Conservation (phyloP, 1,139 yeast genomes). For the Yamadazyma friedrichii region DNA sequence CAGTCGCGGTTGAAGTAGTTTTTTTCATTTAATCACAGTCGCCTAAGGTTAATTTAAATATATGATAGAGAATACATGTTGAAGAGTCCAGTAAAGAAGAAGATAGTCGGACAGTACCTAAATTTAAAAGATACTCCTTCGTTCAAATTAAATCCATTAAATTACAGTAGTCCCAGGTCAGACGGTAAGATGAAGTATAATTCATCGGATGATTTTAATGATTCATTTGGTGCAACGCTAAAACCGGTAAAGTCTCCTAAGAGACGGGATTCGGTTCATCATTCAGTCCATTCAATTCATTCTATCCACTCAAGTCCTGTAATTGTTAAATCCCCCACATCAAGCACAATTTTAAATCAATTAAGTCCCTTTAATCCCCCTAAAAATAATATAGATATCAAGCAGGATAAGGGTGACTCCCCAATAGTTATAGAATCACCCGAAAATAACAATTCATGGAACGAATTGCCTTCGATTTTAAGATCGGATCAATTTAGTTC, state of each 20-base stretch:
- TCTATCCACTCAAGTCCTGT: background rate
- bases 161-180: background rate
- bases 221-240: conserved; percentile 8
- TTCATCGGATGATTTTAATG: conserved; percentile 9
- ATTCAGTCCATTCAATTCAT: background rate
- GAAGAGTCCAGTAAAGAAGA: background rate
- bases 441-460: too few relatives aligned
- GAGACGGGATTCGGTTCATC: background rate
- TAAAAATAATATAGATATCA: too few relatives aligned
- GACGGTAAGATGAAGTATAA: background rate
- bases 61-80: background rate
- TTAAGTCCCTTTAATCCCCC: background rate
- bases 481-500: conserved; percentile 5
- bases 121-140: background rate
- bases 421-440: too few relatives aligned
- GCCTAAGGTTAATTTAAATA: background rate
- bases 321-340: background rate
- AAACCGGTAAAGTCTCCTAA: conserved; percentile 4
- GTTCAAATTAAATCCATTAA: background rate
- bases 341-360: background rate
- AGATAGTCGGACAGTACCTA: background rate
- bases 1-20: background rate
- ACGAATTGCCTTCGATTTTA: conserved; percentile 1
- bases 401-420: too few relatives aligned
- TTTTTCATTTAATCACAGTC: background rate